Conservation (phyloP, 2,329 filamentous ascomycete species). For the Rhynchosporium graminicola region DNA sequence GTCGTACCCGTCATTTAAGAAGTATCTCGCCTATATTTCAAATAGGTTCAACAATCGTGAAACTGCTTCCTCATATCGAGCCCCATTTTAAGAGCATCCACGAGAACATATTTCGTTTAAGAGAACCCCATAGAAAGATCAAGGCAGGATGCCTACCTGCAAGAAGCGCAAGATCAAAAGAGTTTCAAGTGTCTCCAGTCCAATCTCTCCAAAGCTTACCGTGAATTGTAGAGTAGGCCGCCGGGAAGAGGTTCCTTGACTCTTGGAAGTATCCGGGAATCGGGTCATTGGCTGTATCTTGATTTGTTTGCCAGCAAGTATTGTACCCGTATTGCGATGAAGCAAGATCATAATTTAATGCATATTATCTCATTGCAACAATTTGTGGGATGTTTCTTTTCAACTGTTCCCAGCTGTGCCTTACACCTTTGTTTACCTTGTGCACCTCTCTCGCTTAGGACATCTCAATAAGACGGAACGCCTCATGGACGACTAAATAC, state of each 20-base stretch:
- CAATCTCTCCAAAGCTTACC: neutral
- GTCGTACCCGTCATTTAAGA: neutral
- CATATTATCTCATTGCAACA: too few relatives aligned
- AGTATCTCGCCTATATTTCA: neutral
- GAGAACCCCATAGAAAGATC: slow-evolving; percentile 22
- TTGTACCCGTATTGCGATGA: slow-evolving; percentile 42
- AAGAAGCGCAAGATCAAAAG: slow-evolving; percentile 21
- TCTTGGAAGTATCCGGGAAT: neutral
- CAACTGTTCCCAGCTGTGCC: slow-evolving; percentile 41
- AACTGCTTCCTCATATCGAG: slow-evolving; percentile 3
- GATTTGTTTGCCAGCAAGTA: too few relatives aligned
- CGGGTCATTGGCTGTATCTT: neutral
- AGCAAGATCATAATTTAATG: slow-evolving; percentile 41
- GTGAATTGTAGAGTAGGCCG: neutral
- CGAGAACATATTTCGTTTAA: slow-evolving; percentile 12
- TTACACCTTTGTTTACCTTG: too few relatives aligned
- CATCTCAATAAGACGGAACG: too few relatives aligned
- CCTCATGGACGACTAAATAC: too few relatives aligned
- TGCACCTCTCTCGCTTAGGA: too few relatives aligned
- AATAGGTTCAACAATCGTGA: neutral
- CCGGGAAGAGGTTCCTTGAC: neutral
- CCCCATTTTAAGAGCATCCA: neutral
- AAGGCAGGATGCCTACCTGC: slow-evolving; percentile 22
- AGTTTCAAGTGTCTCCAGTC: neutral
- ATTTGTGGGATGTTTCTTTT: too few relatives aligned